Conservation (phyloP, 768 basidiomycete species). For the Cystobasidium ongulense region DNA sequence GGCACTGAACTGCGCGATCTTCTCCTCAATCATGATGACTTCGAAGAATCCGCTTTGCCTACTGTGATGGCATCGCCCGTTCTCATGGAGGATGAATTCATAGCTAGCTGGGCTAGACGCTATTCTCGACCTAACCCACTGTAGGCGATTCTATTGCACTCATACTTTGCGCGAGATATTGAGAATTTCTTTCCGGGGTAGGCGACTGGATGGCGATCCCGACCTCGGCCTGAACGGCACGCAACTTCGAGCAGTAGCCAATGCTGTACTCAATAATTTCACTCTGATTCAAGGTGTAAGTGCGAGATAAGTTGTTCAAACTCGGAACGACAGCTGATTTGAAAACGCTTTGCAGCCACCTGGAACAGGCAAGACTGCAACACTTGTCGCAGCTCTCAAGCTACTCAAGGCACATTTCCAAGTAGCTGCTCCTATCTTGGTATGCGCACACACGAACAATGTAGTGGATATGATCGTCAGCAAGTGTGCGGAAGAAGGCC, state of each 20-base stretch:
- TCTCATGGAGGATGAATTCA: conserved; percentile 4
- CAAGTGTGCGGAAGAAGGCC: conserved; percentile 54
- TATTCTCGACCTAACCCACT: conserved; percentile 1
- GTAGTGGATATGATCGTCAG: conserved; percentile 86
- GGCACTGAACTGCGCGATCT: conserved; percentile 14
- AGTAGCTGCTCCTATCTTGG: conserved; percentile 71
- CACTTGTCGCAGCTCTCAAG: conserved; percentile 33
- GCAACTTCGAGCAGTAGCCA: conserved; percentile 21
- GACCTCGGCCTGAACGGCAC: conserved; percentile 18
- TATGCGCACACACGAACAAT: conserved; percentile 89
- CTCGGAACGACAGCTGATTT: not conserved
- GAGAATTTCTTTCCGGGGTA: not conserved
- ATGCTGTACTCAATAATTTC: conserved; percentile 8
- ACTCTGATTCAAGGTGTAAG: conserved; percentile 28
- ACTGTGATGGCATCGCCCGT: not conserved
- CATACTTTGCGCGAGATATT: not conserved
- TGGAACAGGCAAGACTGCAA: conserved; percentile 87
- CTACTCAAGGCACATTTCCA: conserved; percentile 60
- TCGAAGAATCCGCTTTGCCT: not conserved
- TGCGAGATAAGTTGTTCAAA: not conserved
- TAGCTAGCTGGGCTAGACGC: conserved; percentile 17
- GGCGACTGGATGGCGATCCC: conserved; percentile 21
- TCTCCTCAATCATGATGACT: not conserved
- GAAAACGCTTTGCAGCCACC: conserved; percentile 54
- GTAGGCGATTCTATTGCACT: not conserved